A percentile compares a stretch with the other conserved stretches of the same genome.
phyloP scores from a whole-genome alignment of 371 early-diverging fungal species.

The Lichtheimia ornata region DNA sequence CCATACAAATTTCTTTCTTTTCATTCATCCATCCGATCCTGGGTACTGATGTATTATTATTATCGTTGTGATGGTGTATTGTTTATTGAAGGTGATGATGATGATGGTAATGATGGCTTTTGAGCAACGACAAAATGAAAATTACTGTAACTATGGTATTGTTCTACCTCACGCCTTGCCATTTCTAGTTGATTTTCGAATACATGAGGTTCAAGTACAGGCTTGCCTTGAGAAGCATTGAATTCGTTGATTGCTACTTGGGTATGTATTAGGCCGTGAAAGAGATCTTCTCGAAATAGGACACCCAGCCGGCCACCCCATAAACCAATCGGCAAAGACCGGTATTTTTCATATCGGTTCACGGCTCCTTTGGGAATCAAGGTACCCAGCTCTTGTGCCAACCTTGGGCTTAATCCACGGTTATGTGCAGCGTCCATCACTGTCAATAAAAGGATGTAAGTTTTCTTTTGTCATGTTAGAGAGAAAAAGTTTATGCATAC shows the following conservation, averaged over 20 bases:
- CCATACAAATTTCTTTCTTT: too few species aligned
- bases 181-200: slow-evolving; percentile 8
- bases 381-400: slow-evolving; percentile 24
- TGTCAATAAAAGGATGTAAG: slow-evolving; percentile 8
- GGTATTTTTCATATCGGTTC: slow-evolving; percentile 23
- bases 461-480: background rate
- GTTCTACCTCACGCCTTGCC: slow-evolving; percentile 24
- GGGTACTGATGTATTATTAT: too few species aligned
- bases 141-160: slow-evolving; percentile 31
- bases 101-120: slow-evolving; percentile 9
- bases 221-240: slow-evolving; percentile 8
- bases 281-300: slow-evolving; percentile 25
- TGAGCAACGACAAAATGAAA: slow-evolving; percentile 24
- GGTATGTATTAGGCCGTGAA: slow-evolving; percentile 15
- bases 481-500: slow-evolving; percentile 11
- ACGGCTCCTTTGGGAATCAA: slow-evolving; percentile 22
- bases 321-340: slow-evolving; percentile 29
- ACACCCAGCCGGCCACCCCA: slow-evolving; percentile 39
- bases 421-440: slow-evolving; percentile 24
- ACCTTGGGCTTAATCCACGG: slow-evolving; percentile 23
- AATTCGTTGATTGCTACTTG: slow-evolving; percentile 16
- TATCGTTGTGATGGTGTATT: background rate
- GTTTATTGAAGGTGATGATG: background rate
- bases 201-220: background rate
- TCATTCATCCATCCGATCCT: too few species aligned